Evolutionary conservation across 2,329 filamentous ascomycete genomes (phyloP), one percentile per base, ranked within the genome.

Genomic region (Tolypocladium tundrense): DNA sequence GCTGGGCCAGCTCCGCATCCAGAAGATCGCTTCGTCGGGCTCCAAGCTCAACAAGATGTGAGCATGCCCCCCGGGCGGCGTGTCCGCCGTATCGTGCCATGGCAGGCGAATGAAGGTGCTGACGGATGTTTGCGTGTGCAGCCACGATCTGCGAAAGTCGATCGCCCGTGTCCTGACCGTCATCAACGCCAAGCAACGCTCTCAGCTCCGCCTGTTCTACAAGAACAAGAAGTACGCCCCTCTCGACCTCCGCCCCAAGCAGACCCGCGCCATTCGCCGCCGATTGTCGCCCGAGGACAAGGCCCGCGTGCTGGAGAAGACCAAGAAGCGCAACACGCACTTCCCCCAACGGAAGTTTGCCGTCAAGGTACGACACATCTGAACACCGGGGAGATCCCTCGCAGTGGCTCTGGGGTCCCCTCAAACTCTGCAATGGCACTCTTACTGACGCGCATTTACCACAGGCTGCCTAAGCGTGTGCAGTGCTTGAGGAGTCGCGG

Each of bases 151-250:
- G 77, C 92, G 94, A 85, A 99, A 99, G 87, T 96, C 92, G 67
- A 97, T 99, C 80, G 95, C 94, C 75, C 92, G 93, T 75, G 90
- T 97, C 80, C 88, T 99, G 72, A 99, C 94, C 79, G 86, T 99
- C 83, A 96, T 99, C 88, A 99, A 97, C 86, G 88, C 91, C 80
- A 97, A 96, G 87, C 94, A 99, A 85, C 89, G 95, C 78, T 84
- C 91, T 68, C 92, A 97, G 83, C 91, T 99, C 73, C 91, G 92
- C 72, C 85, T 97, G 69, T 97, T 97, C 89, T 99, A 99, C 88
- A 95, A 96, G 86, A 89, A 88, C 88, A 97, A 97, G 90, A 97
- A 97, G 86, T 97, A 97, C 86, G 81, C 91, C 66, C 94, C 94
- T 66, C 91, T 99, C 77, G 95, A 99, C 79, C 92, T 99, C 83